Evolutionary conservation across 495 filamentous ascomycete genomes (phyloP).

Genomic region (Neurospora sp.): DNA sequence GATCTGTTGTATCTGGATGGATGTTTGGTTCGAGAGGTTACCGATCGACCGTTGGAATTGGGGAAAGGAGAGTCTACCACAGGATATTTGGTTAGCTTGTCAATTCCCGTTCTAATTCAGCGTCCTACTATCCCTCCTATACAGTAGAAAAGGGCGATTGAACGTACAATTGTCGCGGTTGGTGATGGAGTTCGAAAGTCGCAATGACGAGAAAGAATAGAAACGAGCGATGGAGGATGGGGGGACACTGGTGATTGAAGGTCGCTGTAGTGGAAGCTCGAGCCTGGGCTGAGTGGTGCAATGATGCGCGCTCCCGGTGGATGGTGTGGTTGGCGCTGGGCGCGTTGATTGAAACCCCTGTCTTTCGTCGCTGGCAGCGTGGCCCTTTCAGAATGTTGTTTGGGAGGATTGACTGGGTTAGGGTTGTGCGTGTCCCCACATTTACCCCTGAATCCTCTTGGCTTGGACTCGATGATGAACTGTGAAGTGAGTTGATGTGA

Average conservation of each 20-base stretch:
- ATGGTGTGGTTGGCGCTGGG: background rate
- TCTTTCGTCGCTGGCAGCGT: background rate
- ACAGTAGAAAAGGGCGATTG: no score
- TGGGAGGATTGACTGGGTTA: background rate
- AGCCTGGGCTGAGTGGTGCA: background rate
- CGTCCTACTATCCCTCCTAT: background rate
- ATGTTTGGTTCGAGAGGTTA: background rate
- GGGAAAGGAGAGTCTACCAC: background rate
- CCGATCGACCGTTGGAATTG: background rate
- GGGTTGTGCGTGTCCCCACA: background rate
- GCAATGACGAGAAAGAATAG: background rate
- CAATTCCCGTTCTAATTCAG: background rate
- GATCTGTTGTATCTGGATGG: background rate
- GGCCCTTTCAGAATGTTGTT: background rate
- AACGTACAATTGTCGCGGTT: background rate
- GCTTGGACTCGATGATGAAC: background rate
- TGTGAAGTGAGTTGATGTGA: background rate
- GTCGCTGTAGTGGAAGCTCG: background rate
- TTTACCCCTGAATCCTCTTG: background rate
- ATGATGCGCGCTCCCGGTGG: background rate
- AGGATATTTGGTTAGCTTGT: background rate
- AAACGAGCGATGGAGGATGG: background rate
- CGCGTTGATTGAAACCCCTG: background rate
- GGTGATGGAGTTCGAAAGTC: background rate
- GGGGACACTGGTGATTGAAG: background rate